These are phyloP conservation scores for Silene conica DNA, from an alignment of 148 eudicot species.

Conservation along the genomic window DNA sequence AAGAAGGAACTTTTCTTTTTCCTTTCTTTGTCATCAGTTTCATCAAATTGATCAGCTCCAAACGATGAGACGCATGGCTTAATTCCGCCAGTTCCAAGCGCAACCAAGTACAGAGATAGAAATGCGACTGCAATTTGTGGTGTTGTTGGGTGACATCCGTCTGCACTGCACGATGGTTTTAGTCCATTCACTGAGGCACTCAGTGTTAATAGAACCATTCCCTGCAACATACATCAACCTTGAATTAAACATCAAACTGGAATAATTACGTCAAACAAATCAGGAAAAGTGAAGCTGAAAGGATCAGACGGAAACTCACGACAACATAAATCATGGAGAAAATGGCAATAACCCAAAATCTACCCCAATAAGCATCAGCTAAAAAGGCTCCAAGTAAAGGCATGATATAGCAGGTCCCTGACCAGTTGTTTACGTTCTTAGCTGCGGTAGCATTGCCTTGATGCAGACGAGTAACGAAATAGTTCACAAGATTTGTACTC, in stretches of 20 bases:
- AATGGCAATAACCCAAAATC: conserved; percentile 62
- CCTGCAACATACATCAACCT: conserved; percentile 18
- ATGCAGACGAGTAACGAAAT: conserved; percentile 34
- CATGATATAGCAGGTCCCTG: conserved; percentile 62
- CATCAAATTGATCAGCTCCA: conserved; percentile 59
- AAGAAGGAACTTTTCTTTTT: conserved; percentile 45
- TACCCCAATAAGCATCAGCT: conserved; percentile 61
- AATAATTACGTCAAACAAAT: conserved; percentile 14
- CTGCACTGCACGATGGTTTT: conserved; percentile 15
- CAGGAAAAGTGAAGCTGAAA: background rate
- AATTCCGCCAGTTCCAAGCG: conserved; percentile 58
- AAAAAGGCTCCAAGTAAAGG: conserved; percentile 67
- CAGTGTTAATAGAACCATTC: conserved; percentile 43
- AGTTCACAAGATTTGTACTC: conserved; percentile 64
- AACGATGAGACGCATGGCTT: conserved; percentile 60
- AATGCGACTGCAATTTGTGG: conserved; percentile 18
- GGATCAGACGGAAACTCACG: conserved; percentile 30
- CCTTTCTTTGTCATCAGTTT: conserved; percentile 35
- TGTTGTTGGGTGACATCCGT: conserved; percentile 3
- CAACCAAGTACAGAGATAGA: conserved; percentile 39
- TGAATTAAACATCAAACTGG: background rate
- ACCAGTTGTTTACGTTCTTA: conserved; percentile 59
- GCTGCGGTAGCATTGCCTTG: conserved; percentile 45
- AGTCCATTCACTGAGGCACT: conserved; percentile 38
- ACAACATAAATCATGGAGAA: conserved; percentile 50